Base-by-base conservation (phyloP, 495 filamentous ascomycete genomes). In the Penicillium egyptiacum region DNA sequence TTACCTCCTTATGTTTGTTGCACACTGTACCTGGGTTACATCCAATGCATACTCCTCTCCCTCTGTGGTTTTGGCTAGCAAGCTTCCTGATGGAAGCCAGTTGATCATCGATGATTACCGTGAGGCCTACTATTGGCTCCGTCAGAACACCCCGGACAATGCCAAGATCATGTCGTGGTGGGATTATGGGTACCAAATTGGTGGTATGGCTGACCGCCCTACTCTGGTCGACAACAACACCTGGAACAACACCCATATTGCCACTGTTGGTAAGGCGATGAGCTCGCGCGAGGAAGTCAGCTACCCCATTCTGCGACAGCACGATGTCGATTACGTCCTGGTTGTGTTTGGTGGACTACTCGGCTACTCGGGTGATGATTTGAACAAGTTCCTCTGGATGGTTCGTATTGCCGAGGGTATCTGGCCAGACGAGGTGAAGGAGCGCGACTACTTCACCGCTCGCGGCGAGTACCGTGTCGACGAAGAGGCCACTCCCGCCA, bases 301-400 rank as follows among this genome's bases (percentile, higher is more conserved):
- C 78, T 99, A 98, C 72, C 93, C 94, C 0, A 99, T 99, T 65
- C 88, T 99, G 78, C 85, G 92, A 53, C 90, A 98, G 71, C 95
- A 99, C 68, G 95, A 99, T 72, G 95, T 99, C 11, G 93, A 98
- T 73, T 99, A 99, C 64, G 90, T 99, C 46, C 82, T 99, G 46
- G 86, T 99, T 25, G 96, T 99, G 52, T 99, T 98, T 67, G 95
- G 95, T 65, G 95, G 91, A 61, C 82, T 99, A 46, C 79, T 99
- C 20, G 95, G 95, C 56, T 99, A 99, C 77, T 96, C 92, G n/a
- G 95, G 95, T 47, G 95, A 99, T 67, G 95, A 99, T 68, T 96
- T 99, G 81, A 99, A 99, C 79, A 99, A 99, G 78, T 99, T 99
- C 81, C 76, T 99, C 56, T 99, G 95, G 95, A 99, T 99, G 95